Base-by-base conservation (phyloP, 768 basidiomycete species). In the Hericium erinaceus region DNA sequence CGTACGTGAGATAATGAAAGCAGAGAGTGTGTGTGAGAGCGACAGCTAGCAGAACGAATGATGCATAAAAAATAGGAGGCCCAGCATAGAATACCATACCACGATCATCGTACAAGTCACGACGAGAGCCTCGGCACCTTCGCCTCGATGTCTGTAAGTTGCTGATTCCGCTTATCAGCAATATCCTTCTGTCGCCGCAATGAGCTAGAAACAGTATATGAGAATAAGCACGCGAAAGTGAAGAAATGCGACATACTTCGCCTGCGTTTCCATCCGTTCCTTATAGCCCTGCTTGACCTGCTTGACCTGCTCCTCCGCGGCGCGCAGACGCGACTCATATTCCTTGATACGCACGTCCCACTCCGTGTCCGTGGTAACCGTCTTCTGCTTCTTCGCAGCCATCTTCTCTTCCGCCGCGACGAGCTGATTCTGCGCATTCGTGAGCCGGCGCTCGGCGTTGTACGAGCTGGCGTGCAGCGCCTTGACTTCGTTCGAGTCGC, bases 281-380 rank as follows among this genome's bases (percentile, higher is more conserved):
- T 98, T 99, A 48, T 86, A 82, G 3, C 95, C 97, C 65, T 98
- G 95, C 59, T 90, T 77, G 75, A 95, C 94, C 56, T 92, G 78
- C 78, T 98, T 98, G 62, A 92, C 84, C 67, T 84, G 85, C 76
- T 98, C 95, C 65, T 93, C 92, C 0, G 91, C 91, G 0, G 84
- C 83, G 69, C 84, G 85, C 60, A 94, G 67, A 16, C 89, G 74
- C 13, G 81, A 68, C 72, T 97, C 92, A 65, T 95, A 94, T 71
- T 98, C 95, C 70, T 85, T 87, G 48, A 98, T 90, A n/a, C 95
- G 77, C 0, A 87, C 91, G 65, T 95, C 94, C 93, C 95, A 98
- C 70, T 95, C 95, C 54, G 73, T 75, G 63, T 97, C 94, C 0
- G 89, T 87, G 0, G 74, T 75, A 0, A 77, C 74, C 39, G 79